Base-by-base conservation (phyloP, 495 filamentous ascomycete species). In the Xylaria telfairii region DNA sequence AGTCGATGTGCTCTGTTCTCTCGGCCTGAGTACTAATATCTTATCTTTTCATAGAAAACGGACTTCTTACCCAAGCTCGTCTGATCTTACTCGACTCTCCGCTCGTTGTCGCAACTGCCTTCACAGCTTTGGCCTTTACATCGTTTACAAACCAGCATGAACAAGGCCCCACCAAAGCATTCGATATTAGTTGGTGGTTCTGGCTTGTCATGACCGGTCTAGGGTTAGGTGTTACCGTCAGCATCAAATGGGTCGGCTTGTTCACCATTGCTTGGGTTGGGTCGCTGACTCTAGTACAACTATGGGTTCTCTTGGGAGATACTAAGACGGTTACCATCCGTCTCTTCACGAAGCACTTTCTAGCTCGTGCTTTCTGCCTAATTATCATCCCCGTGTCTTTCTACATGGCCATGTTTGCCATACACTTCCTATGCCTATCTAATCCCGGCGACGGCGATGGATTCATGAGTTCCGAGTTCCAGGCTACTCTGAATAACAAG, bases 251-350 rank as follows among this genome's bases (percentile, higher is more conserved):
- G 96, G 96, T 99, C 77, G 96, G 96, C 42, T 85, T 99, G 56
- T 98, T 98, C 84, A 99, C 96, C 54, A 98, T 98, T 80, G 96
- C 95, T 26, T 99, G 96, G 96, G 94, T 99, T 77, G 96, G 96
- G 59, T 90, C 87, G 77, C 88, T 99, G 82, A 99, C 96, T 21
- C 79, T 93, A 56, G 83, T 98, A 21, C 96, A 99, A 82, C 84
- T 99, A 37, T 99, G 96, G 96, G 90, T 97, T 70, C 81, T 99
- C 53, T 90, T 98, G 47, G 96, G 95, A 63, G 96, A 98, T 78
- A 84, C 89, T 42, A 93, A 89, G 79, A 92, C 88, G 59, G 93
- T 98, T 37, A 92, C 93, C 66, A 87, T 93, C 41, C 92, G 94
- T 64, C 78, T 94, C 51, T 97, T 95, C 87, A 90, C 96, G 80